Percentiles rank a stretch among this genome's conserved stretches.
phyloP scores from a whole-genome alignment of 257 asterid species.

The Verbascum thapsus region DNA sequence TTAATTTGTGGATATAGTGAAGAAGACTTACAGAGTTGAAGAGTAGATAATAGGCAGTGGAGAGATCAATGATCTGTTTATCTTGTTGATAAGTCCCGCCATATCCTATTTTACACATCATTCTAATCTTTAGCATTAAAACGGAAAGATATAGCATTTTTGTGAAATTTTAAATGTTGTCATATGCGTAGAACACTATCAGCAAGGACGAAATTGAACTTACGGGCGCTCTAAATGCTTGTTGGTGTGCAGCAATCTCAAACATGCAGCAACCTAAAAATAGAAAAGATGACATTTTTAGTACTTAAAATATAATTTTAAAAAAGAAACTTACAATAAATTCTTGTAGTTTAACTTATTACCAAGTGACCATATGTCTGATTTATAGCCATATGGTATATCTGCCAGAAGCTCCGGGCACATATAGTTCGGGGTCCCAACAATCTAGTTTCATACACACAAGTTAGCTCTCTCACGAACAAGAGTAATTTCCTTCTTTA shows the following conservation, averaged over 20 bases:
- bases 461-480: not conserved
- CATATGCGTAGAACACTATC: not conserved
- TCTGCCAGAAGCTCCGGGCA: constrained; percentile 94
- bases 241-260: constrained; percentile 94
- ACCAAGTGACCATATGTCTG: constrained; percentile 97
- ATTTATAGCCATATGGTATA: constrained; percentile 91
- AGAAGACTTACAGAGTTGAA: constrained; percentile 69
- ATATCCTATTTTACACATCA: constrained; percentile 61
- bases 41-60: constrained; percentile 91
- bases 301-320: not conserved
- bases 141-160: no score
- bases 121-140: constrained; percentile 23
- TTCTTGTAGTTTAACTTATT: constrained; percentile 24
- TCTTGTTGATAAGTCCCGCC: constrained; percentile 93
- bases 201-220: constrained; percentile 27
- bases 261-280: constrained; percentile 89
- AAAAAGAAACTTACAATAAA: not conserved
- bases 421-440: constrained; percentile 86
- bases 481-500: no score
- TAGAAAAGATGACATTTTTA: constrained; percentile 3
- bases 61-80: constrained; percentile 76
- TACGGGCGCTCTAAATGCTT: constrained; percentile 88
- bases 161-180: not conserved
- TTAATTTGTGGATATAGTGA: not conserved
- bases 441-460: constrained; percentile 52